Base-by-base conservation (phyloP, 495 filamentous ascomycete species). In the Talaromyces liani region DNA sequence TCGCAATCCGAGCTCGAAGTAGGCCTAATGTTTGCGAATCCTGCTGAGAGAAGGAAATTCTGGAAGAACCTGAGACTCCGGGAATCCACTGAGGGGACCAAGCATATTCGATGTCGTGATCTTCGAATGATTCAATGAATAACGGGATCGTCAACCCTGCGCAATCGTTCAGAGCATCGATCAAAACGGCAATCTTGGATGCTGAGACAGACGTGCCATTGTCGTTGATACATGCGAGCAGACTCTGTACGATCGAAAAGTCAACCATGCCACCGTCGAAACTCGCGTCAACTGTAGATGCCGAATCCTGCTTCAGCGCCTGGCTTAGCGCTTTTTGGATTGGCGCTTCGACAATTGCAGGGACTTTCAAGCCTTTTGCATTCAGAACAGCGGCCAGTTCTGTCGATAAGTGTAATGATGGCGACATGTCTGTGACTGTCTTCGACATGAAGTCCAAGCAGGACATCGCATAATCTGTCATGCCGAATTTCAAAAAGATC, bases 141-240 rank as follows among this genome's bases (percentile, higher is more conserved):
- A 71, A 59, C 12, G 47, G 64, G 22, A 70, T 61, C 14, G 61
- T 65, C 29, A 47, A 41, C 1, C 77, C 75, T 45, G 75, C 74
- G 33, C 70, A 61, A 8, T 80, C 72, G 60, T 75, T 67, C n/a
- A 80, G 65, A 25, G 73, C 36, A 12, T 74, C 64, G 9, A 64
- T 66, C 49, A 78, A 68, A 12, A 59, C 58, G 4, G 64, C 64
- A 12, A 77, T 65, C 16, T 74, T 67, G 3, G 60, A 33, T 25
- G 31, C 41, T 12, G 72, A 78, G 24, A 68, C 73, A 14, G 76
- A 77, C 47, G 68, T 72, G n/a, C 76, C 75, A 47, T 67, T 65
- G 7, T 65, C 64, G 33, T 64, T 33, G 12, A 80, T 69, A 22
- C 73, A 69, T 0, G 71, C 58, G 53, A 71, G 64, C 29, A 80